Base-by-base conservation (phyloP, 331 rosid species). In the Malus hybrid region DNA sequence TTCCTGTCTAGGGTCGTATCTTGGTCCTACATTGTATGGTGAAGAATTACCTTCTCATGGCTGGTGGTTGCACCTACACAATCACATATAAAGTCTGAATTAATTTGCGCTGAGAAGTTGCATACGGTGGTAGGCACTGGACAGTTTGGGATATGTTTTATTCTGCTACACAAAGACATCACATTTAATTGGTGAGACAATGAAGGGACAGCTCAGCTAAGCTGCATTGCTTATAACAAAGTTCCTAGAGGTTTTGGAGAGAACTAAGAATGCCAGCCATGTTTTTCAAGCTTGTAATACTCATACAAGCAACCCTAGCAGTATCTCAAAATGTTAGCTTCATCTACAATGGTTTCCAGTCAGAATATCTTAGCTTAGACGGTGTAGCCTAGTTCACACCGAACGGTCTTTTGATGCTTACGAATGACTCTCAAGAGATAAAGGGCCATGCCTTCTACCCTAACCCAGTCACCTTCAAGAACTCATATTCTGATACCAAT, bases 391-490 rank as follows among this genome's bases (percentile, higher is more conserved):
- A 22, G 14, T 18, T 83, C 19, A 72, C 80, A 15, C 1, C 80
- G 29, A 54, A 36, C 11, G 81, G 87, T 18, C 76, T 80, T 13
- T 46, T 84, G 59, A 33, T 8, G 69, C 83, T 84, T 39, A 84
- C 87, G 7, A 71, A 84, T 67, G 33, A 24, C 24, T 24, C 24
- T 24, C 24, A 24, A 24, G 24, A 24, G 24, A 24, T 24, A 24
- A 24, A 24, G 24, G 24, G 84, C 27, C 76, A 73, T 7, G 86
- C 88, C 10, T 82, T 82, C 70, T 80, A 76, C 65, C 76, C 83
- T 15, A 24, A 54, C 5, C 80, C 84, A 5, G 69, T 82, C 12
- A 63, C 70, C 42, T 73, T 81, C 82, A 81, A 76, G 52, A 73
- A 76, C 28, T 65, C 80, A 3, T 16, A 24, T 24, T 24, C 24